These are phyloP conservation scores for Cutaneotrichosporon sp. DNA, from an alignment of 1,284 basidiomycete species.

Conservation along the genomic window DNA sequence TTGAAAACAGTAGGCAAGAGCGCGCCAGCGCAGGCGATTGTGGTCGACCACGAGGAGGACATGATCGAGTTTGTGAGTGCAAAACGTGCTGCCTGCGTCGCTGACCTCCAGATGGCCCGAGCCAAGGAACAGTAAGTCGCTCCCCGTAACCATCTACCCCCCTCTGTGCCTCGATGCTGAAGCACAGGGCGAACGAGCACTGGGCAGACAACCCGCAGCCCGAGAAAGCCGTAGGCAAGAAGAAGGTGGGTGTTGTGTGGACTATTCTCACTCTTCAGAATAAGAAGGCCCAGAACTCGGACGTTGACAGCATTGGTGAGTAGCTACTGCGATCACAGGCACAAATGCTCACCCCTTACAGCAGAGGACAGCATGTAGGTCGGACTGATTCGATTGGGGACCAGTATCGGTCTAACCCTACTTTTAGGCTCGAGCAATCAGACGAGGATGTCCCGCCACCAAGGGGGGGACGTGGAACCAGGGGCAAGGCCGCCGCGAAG, in stretches of 20 bases:
- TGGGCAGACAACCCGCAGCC: conserved; percentile 1
- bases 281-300: conserved; percentile 58
- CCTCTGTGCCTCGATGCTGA: background rate
- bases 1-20: conserved; percentile 60
- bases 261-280: background rate
- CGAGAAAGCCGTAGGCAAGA: conserved; percentile 2
- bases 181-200: conserved; percentile 10
- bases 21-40: conserved; percentile 24
- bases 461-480: background rate
- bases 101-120: conserved; percentile 13
- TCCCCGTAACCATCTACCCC: background rate
- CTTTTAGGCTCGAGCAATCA: conserved; percentile 14
- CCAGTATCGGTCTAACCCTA: background rate
- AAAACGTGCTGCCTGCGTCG: background rate
- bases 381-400: background rate
- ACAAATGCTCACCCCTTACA: conserved; percentile 6
- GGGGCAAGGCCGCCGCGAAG: background rate
- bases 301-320: conserved; percentile 76
- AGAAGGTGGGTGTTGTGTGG: background rate
- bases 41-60: conserved; percentile 14
- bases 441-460: conserved; percentile 7
- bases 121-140: conserved; percentile 19
- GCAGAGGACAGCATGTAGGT: conserved; percentile 20
- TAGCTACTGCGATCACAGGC: background rate
- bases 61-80: conserved; percentile 20